Base-by-base conservation (phyloP, 805 yeast species). In the Blastobotrys mokoenaii region DNA sequence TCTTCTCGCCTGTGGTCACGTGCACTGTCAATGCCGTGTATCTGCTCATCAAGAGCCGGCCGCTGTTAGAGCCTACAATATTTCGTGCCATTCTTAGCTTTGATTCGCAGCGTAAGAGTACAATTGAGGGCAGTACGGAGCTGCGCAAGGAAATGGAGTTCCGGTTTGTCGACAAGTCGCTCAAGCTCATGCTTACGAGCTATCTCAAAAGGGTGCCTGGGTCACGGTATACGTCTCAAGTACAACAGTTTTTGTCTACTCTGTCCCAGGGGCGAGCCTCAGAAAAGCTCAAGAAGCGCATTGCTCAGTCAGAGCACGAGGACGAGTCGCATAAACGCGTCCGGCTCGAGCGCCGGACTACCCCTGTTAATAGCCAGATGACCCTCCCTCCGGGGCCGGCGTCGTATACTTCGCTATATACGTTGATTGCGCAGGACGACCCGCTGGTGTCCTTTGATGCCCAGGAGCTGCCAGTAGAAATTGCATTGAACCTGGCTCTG, bases 371-470 rank as follows among this genome's bases (percentile, higher is more conserved):
- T 18, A n/a, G 47, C 53, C 11, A 58, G 30, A 49, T 56, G 1
- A 41, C 46, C 3, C 50, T 61, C 35, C 60, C 54, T 9, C 38
- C 54, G 3, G 59, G 58, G n/a, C 52, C 57, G 14, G 34, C 46
- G 37, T 50, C 69, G 41, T 85, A 81, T 60, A 74, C 81, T 43
- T 68, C 80, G 12, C 65, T 89, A 36, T 93, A 77, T 60, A 76
- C 81, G 22, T 70, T 90, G 47, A 80, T 83, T 11, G 79, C 76
- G 34, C 67, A 78, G 29, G 64, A 68, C 35, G 79, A 81, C 56
- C 80, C 80, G 41, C 66, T 85, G 47, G 72, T 77, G 29, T 72
- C 72, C 33, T 82, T 86, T 58, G 90, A 90, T 60, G 75, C 86
- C 45, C 71, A 85, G 2, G 66, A 76, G 8, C 66, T 93, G 6